Conservation (phyloP, 2,329 filamentous ascomycete species). For the Biscogniauxia sp. region DNA sequence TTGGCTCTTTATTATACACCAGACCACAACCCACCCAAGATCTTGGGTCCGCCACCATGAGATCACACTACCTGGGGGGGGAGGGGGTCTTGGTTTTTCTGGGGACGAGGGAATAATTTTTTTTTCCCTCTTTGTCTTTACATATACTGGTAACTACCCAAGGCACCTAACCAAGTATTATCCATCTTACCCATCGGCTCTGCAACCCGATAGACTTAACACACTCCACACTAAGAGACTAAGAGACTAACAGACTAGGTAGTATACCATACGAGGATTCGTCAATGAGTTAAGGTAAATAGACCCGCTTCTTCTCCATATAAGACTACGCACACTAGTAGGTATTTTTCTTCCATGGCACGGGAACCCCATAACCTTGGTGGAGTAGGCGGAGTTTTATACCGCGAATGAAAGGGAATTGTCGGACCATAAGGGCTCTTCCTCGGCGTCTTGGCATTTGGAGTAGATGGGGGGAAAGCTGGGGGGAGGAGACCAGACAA, state of each 20-base stretch:
- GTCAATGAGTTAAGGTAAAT: not conserved
- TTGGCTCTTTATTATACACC: not conserved
- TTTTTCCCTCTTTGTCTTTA: not conserved
- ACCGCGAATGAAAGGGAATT: slow-evolving; percentile 2
- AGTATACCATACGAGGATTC: not conserved
- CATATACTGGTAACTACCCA: too few species aligned
- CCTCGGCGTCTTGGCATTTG: slow-evolving; percentile 28
- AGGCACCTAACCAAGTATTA: too few species aligned
- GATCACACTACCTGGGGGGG: not conserved
- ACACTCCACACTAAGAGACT: not conserved
- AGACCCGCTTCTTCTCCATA: slow-evolving; percentile 6
- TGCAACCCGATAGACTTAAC: not conserved
- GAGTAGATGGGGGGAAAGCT: slow-evolving; percentile 11
- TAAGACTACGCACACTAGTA: too few species aligned
- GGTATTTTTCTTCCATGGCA: slow-evolving; percentile 2
- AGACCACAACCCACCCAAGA: not conserved
- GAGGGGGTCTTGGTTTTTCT: too few species aligned
- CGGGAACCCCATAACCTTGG: slow-evolving; percentile 5
- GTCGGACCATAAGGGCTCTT: slow-evolving; percentile 22
- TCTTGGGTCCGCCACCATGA: not conserved
- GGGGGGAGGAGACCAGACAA: not conserved
- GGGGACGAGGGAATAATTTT: not conserved
- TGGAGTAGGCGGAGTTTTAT: slow-evolving; percentile 11
- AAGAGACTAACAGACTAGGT: not conserved
- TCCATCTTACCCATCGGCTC: not conserved